Percentiles rank a stretch among this genome's conserved stretches.
These are phyloP conservation scores for Lentinula novae-zelandiae DNA, from an alignment of 1,284 basidiomycete species.

Conservation along the genomic window DNA sequence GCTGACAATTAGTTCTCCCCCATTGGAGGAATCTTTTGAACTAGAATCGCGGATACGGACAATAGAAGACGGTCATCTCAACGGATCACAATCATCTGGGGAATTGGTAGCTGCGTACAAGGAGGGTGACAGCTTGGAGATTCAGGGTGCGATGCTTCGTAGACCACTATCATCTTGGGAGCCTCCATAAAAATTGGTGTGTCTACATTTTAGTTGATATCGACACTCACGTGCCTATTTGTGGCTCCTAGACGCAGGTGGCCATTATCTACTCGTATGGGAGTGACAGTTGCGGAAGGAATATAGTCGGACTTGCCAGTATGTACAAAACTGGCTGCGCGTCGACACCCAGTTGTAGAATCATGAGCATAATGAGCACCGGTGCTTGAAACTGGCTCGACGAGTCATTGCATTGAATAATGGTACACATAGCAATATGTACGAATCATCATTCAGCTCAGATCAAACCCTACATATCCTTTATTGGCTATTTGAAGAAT, in stretches of 20 bases:
- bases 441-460: constrained; percentile 1
- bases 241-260: too few relatives aligned
- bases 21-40: neutral
- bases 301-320: too few relatives aligned
- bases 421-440: neutral
- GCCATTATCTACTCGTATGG: too few relatives aligned
- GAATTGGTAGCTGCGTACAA: neutral
- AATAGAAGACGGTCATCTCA: neutral
- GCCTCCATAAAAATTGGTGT: neutral
- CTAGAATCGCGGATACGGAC: neutral
- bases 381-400: too few relatives aligned
- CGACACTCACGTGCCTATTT: too few relatives aligned
- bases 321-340: too few relatives aligned
- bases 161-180: neutral
- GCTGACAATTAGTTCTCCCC: neutral
- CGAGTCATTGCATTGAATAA: too few relatives aligned
- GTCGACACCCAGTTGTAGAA: too few relatives aligned
- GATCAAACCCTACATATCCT: constrained; percentile 21
- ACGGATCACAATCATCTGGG: neutral
- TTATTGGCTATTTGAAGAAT: constrained; percentile 17
- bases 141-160: neutral
- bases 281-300: too few relatives aligned
- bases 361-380: too few relatives aligned
- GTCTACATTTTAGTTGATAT: too few relatives aligned
- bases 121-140: neutral